Evolutionary conservation across 768 basidiomycete genomes (phyloP), one percentile per base, ranked within the genome.

Genomic region (Amanita molliuscula): DNA sequence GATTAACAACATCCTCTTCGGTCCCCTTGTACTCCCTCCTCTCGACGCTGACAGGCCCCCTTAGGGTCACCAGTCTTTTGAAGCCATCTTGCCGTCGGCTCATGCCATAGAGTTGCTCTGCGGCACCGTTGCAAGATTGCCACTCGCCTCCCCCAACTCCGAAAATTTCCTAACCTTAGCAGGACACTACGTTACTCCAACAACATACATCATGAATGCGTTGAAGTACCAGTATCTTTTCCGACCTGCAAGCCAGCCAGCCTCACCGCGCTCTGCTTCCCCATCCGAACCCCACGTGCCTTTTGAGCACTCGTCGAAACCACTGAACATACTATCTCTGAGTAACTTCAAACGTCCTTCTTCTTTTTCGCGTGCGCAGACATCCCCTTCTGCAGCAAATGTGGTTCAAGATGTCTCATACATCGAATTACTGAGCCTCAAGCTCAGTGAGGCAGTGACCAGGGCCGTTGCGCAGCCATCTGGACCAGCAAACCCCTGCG

Each of bases 341-440:
- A 73, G 73, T 54, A 75, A 65, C 55, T 81, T 85, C 62, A 72
- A 77, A 54, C 76, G 77, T 29, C 69, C 77, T 8, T 70, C 82
- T 2, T 73, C 78, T 11, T 70, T 79, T 11, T 64, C 73, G 0
- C 55, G 56, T 15, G 56, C 67, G 8, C 53, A 67, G 15, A 56
- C 67, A 4, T 54, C 65, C 13, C 59, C 69, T 3, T 58, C 57
- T 42, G 59, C 72, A 4, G 61, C 71, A 3, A 69, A 77, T 6
- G 74, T 82, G 28, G 66, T 82, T 26, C 87, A 87, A 56, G 87
- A 89, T 62, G 84, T 83, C 50, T 85, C 85, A 10, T 90, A 88
- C 65, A 71, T 89, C 47, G 83, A 88, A 61, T 77, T 80, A 51
- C 76, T 90, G 40, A 74, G 81, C 56, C 70, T 88, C 49, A 88